Base-by-base conservation (phyloP, 352 stramenopile genomes). In the Phytopythium montanum region DNA sequence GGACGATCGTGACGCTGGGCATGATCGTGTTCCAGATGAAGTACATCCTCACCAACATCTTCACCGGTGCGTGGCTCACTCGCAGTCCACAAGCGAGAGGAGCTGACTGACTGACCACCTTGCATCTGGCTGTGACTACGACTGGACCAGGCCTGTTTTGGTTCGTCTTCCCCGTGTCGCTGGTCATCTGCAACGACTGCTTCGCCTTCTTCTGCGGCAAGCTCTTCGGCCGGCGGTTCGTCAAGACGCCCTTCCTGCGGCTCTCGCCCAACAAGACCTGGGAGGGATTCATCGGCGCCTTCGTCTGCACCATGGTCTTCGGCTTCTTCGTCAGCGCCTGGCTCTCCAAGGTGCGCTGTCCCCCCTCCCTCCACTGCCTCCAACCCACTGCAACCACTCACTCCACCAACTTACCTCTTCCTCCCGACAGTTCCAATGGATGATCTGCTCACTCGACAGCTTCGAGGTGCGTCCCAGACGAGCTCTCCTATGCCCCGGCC, bases 241-340 rank as follows among this genome's bases (percentile, higher is more conserved):
- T 99, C 66, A 96, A 96, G 66, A 76, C 87, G 50, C 77, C 80
- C 45, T 95, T 95, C 64, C 58, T 95, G 59, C 79, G 81, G 12
- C 85, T 99, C 52, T 98, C 90, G 34, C 97, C 97, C 19, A 99
- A 99, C 72, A 99, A 99, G 76, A 99, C 97, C 7, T 99, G 97
- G 97, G 98, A 99, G 67, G 97, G 97, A 3, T 99, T 99, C 62
- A 96, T 99, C 29, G 97, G 97, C 36, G 97, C 95, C 10, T 95
- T 96, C 38, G 61, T 99, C 25, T 98, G 94, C 69, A 99, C 97
- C 23, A 76, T 99, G 42, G 74, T 98, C 34, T 95, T 96, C 41
- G 95, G 78, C 19, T 97, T 96, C 71, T 98, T 98, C 54, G 81
- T 96, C 26, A 96, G 87, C 55, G 77, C 82, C 57, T 96, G 89